These are phyloP conservation scores for Volvox reticuliferus DNA, from an alignment of 139 green algal species.

Conservation along the genomic window DNA sequence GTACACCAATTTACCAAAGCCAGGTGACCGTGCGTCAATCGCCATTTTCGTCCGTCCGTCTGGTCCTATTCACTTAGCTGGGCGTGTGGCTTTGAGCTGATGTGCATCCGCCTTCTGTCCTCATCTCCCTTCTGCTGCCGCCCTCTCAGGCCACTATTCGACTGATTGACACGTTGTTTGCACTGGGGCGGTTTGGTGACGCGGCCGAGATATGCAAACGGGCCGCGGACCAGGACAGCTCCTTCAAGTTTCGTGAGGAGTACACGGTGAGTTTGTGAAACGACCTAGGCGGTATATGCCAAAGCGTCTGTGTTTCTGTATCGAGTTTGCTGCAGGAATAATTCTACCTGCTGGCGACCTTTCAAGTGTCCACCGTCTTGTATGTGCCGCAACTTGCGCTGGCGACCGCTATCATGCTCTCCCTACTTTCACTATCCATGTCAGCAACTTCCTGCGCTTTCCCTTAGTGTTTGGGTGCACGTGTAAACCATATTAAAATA, in stretches of 20 bases:
- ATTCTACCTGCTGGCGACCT: background rate
- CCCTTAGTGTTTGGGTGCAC: background rate
- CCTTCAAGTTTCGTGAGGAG: background rate
- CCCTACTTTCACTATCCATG: background rate
- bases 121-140: background rate
- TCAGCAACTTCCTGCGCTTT: background rate
- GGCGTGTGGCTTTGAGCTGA: too few species aligned
- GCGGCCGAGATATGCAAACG: conserved; percentile 33
- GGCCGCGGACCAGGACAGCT: background rate
- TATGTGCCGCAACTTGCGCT: background rate
- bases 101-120: too few species aligned
- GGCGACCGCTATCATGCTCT: background rate
- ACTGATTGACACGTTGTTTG: conserved; percentile 66
- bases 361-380: background rate
- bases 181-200: conserved; percentile 50
- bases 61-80: too few species aligned
- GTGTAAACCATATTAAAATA: too few species aligned
- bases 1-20: too few species aligned
- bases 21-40: too few species aligned
- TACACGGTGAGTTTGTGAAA: conserved; percentile 10
- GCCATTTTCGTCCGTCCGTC: too few species aligned
- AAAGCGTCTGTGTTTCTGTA: background rate
- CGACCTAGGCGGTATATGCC: background rate
- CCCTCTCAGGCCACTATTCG: conserved; percentile 53
- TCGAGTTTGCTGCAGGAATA: background rate